Evolutionary conservation across 2,329 filamentous ascomycete genomes (phyloP), one percentile per base, ranked within the genome.

Genomic region (Xylariales sp.): DNA sequence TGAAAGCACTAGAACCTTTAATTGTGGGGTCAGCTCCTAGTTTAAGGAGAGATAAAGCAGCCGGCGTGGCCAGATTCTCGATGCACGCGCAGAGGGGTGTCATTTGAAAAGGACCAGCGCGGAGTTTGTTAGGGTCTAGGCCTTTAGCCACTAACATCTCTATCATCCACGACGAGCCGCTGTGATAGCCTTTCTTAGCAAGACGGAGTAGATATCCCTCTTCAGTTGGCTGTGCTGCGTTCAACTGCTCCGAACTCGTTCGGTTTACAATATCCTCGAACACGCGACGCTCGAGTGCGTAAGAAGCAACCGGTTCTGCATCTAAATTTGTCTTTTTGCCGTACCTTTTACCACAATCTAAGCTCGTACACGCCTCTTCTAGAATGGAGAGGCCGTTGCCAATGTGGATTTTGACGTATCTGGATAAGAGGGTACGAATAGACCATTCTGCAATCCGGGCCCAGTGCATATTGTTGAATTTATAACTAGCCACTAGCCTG

Each of bases 151-250:
- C 36, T 18, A 64, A 52, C 16, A 0, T 58, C 12, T 58, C 39
- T 12, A 64, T 34, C 62, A 64, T 64, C 62, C 62, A 64, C 3
- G 10, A 53, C 2, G 48, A 34, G 14, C 62, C 54, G 39, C 12
- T n/a, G 23, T 39, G 16, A 39, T 28, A 30, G 2, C 12, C n/a
- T 30, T 48, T 46, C 0, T 14, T 6, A 9, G 46, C 39, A 23
- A 64, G 46, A 5, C 2, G 1, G 1, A 23, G 0, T 0, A 64
- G 28, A 36, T 28, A 64, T n/a, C 45, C 36, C 16, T 5, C n/a
- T 10, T 5, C 12, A 0, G 6, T 16, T n/a, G 16, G 5, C 6
- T 50, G 52, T 1, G 16, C 5, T 34, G 53, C 36, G 39, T 58
- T 64, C 10, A 64, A 36, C 36, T 46, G 34, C 32, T 58, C 54